Evolutionary conservation across 768 basidiomycete genomes (phyloP), one percentile per base, ranked within the genome.

Genomic region (Mrakia gelida): DNA sequence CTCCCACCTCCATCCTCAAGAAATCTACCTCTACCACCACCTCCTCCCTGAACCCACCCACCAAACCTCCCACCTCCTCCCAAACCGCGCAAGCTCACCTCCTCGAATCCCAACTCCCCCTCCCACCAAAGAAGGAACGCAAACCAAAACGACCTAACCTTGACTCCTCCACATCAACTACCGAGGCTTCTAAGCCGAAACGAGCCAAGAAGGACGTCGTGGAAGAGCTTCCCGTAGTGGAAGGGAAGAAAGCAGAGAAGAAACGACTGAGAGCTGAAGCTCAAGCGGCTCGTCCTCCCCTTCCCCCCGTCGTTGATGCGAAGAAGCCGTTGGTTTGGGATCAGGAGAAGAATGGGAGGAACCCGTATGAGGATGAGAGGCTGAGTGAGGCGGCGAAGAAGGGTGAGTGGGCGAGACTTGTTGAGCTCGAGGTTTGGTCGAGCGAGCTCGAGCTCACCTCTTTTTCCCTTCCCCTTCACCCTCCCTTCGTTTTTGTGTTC

Each of bases 301-400:
- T 41, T 13, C 67, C 67, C 13, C 34, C 67, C 3, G 32, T 38
- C 38, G 38, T 38, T 38, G 38, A 3, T 7, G 63, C 34, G 65
- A n/a, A 30, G 49, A 34, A 45, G 38, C 67, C 67, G 4, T 13
- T 41, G 26, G 67, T 70, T 9, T 70, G 67, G 67, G 67, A 70
- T 15, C 10, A 26, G 23, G 67, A 16, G 7, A 70, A 70, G 67
- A 70, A 70, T 9, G 67, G 67, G 13, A 34, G 38, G 67, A 70
- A 70, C 67, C 67, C 67, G 8, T 70, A 70, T 38, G 67, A 70
- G 67, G 67, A 70, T 38, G 67, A 70, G 67, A 70, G 67, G 7
- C 26, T 70, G 67, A 11, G 18, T 5, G 67, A 70, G 3, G 67
- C 67, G 41, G 67, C 67, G 10, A 70, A 70, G 67, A 70, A 43